phyloP scores from a whole-genome alignment of 2,329 filamentous ascomycete genomes.

The Penicillium sp. region DNA sequence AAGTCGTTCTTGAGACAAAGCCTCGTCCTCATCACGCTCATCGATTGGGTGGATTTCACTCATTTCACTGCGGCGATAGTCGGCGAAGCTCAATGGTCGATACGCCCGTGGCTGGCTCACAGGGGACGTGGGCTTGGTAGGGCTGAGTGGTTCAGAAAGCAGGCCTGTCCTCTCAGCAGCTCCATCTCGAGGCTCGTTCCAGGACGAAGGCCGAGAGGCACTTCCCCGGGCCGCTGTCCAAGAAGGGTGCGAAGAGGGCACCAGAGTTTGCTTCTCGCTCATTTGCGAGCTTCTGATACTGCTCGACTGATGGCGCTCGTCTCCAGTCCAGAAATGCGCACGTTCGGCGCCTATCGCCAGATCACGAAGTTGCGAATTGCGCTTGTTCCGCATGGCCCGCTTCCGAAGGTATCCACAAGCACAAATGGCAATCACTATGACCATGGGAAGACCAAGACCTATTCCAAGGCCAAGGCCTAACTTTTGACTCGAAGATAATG shows the following conservation, averaged over 20 bases:
- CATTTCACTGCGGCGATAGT: slow-evolving; percentile 45
- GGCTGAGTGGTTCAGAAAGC: slow-evolving; percentile 36
- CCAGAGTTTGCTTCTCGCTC: slow-evolving; percentile 14
- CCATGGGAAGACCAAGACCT: slow-evolving; percentile 55
- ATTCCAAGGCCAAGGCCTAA: slow-evolving; percentile 60
- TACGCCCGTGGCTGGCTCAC: slow-evolving; percentile 22
- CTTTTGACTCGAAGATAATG: slow-evolving; percentile 37
- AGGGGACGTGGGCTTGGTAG: slow-evolving; percentile 35
- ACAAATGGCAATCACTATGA: slow-evolving; percentile 44
- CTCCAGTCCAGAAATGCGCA: slow-evolving; percentile 36
- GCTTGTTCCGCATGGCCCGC: slow-evolving; percentile 36
- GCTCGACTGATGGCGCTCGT: slow-evolving; percentile 36
- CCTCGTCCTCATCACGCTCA: slow-evolving; percentile 55
- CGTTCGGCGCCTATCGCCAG: slow-evolving; percentile 48
- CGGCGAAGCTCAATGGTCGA: slow-evolving; percentile 43
- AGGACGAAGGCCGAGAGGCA: slow-evolving; percentile 15
- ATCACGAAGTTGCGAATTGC: slow-evolving; percentile 52
- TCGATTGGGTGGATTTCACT: slow-evolving; percentile 59
- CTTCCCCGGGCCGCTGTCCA: slow-evolving; percentile 24
- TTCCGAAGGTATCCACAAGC: slow-evolving; percentile 49
- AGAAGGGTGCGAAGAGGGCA: slow-evolving; percentile 17
- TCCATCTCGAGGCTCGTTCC: slow-evolving; percentile 25
- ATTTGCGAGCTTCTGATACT: slow-evolving; percentile 29
- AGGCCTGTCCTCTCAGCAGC: slow-evolving; percentile 40
- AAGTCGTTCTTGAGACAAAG: slow-evolving; percentile 20